A percentile compares a stretch with the other conserved stretches of the same genome.
phyloP scores from a whole-genome alignment of 2,329 filamentous ascomycete species.

The Nemania sp. region DNA sequence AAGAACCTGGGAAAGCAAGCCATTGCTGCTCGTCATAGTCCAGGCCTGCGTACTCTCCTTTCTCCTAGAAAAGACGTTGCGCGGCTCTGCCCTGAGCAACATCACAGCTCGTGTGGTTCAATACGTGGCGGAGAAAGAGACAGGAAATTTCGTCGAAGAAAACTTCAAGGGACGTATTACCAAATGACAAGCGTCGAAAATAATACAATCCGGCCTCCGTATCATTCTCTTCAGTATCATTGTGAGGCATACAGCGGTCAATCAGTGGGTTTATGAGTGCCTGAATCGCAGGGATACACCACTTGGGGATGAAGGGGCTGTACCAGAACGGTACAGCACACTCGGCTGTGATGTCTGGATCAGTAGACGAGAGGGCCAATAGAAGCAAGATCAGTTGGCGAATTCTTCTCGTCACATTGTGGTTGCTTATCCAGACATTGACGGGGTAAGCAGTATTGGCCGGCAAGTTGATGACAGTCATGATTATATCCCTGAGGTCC shows the following conservation, averaged over 20 bases:
- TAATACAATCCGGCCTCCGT: background rate
- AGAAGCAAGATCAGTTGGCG: constrained; percentile 15
- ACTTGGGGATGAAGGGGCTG: constrained; percentile 1
- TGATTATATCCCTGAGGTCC: constrained; percentile 14
- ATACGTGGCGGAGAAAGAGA: no score
- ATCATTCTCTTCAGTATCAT: background rate
- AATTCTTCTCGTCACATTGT: background rate
- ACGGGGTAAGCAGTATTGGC: background rate
- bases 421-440: background rate
- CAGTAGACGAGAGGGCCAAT: constrained; percentile 4
- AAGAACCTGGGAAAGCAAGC: background rate
- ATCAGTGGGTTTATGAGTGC: background rate
- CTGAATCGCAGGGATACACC: constrained; percentile 7
- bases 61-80: background rate
- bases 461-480: constrained; percentile 11
- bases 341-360: constrained; percentile 8
- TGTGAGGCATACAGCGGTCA: background rate
- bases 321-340: constrained; percentile 18
- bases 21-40: background rate
- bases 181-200: background rate
- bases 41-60: background rate
- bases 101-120: background rate
- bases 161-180: background rate
- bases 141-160: background rate
- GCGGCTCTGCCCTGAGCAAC: background rate